Evolutionary conservation across 139 green algal genomes (phyloP).

Genomic region (Astrephomene gubernaculifera): DNA sequence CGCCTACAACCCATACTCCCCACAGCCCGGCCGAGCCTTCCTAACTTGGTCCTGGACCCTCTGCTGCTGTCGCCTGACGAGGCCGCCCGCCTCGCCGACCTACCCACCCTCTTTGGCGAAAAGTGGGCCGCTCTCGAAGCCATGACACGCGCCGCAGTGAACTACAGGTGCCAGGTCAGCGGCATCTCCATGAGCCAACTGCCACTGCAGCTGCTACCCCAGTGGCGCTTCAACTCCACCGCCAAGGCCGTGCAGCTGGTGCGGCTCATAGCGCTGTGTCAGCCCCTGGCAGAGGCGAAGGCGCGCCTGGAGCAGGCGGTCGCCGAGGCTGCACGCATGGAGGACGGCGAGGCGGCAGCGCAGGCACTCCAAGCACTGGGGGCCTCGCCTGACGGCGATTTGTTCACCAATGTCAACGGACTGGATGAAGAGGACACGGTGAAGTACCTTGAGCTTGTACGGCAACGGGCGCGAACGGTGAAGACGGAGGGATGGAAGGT

Average conservation of each 20-base stretch:
- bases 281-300: conserved; percentile 4
- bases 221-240: neutral
- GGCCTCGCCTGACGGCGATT: neutral
- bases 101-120: neutral
- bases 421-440: neutral
- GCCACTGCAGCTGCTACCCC: neutral
- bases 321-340: neutral
- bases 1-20: no score
- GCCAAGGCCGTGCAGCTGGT: conserved; percentile 12
- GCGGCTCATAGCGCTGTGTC: neutral
- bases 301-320: neutral
- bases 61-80: neutral
- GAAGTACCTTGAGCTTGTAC: neutral
- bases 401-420: conserved; percentile 19
- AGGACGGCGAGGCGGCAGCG: neutral
- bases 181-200: neutral
- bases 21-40: neutral
- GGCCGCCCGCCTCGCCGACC: neutral
- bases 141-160: neutral
- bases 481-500: neutral
- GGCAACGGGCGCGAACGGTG: neutral
- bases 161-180: neutral
- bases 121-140: neutral
- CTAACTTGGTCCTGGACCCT: neutral
- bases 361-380: neutral